These are phyloP conservation scores for Phaeosphaeria sp. DNA, from an alignment of 2,329 filamentous ascomycete species.

Conservation along the genomic window DNA sequence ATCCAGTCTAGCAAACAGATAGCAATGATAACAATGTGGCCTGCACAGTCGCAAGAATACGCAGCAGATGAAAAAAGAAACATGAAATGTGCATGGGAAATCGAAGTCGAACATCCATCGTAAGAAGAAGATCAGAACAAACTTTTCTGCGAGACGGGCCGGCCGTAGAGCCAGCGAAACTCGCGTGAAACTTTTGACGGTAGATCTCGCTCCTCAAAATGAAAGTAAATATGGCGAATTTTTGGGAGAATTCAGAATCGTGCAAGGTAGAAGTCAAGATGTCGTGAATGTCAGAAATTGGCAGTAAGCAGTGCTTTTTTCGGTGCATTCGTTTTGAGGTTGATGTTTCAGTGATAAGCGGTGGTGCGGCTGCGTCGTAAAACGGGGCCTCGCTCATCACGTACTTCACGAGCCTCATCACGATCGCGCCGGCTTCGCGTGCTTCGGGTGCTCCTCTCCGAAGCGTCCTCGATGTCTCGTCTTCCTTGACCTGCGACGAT, in stretches of 20 bases:
- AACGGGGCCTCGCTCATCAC: constrained; percentile 21
- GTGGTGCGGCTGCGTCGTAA: constrained; percentile 29
- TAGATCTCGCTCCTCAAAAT: constrained; percentile 11
- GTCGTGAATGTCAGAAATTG: constrained; percentile 3
- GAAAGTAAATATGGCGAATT: constrained; percentile 7
- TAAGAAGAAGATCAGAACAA: constrained; percentile 17
- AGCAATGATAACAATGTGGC: constrained; percentile 43
- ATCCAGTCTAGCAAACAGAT: constrained; percentile 45
- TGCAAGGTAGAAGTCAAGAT: constrained; percentile 15
- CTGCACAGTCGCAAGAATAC: constrained; percentile 39
- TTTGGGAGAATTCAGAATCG: constrained; percentile 6
- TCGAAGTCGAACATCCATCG: constrained; percentile 25
- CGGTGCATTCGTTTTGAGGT: not conserved
- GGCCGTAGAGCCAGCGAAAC: constrained; percentile 8
- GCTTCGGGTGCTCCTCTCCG: constrained; percentile 36
- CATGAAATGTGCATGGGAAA: constrained; percentile 26
- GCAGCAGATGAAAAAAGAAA: constrained; percentile 33
- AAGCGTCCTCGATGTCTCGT: constrained; percentile 40
- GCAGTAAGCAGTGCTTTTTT: not conserved
- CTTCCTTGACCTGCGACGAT: constrained; percentile 24
- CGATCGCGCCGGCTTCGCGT: constrained; percentile 33
- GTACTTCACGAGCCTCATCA: constrained; percentile 14
- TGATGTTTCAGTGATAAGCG: constrained; percentile 23
- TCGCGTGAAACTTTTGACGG: constrained; percentile 26
- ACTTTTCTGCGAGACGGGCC: constrained; percentile 23